Evolutionary conservation across 2,329 filamentous ascomycete genomes (phyloP).

Genomic region (Onygenales sp.): DNA sequence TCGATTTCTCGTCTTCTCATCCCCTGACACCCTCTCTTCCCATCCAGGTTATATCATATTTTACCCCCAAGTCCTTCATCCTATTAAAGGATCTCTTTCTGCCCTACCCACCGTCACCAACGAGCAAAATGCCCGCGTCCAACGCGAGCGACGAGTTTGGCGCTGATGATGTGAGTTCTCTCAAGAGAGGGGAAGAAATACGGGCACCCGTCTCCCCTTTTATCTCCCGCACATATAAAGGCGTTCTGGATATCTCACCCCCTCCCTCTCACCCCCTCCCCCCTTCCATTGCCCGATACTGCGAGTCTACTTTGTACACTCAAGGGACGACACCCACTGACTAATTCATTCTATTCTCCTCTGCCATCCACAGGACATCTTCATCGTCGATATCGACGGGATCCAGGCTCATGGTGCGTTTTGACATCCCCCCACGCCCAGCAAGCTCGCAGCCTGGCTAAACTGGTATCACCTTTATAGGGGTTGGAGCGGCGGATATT

Average conservation of each 20-base stretch:
- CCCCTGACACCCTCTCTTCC: too few species aligned
- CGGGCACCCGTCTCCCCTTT: too few species aligned
- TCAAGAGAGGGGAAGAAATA: not conserved
- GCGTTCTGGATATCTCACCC: too few species aligned
- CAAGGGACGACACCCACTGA: too few species aligned
- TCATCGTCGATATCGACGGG: slow-evolving; percentile 57
- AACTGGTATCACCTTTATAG: slow-evolving; percentile 20
- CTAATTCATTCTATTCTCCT: too few species aligned
- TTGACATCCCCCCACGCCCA: not conserved
- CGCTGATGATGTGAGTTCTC: slow-evolving; percentile 24
- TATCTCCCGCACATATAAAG: too few species aligned
- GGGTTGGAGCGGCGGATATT: slow-evolving; percentile 57
- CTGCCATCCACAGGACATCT: slow-evolving; percentile 30
- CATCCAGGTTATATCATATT: not conserved
- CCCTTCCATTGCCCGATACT: too few species aligned
- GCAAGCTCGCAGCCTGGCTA: not conserved
- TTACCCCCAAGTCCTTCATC: not conserved
- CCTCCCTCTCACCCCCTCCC: too few species aligned
- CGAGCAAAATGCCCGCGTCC: slow-evolving; percentile 41
- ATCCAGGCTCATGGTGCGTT: slow-evolving; percentile 53
- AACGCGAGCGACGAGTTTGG: slow-evolving; percentile 42
- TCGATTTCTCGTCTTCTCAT: too few species aligned
- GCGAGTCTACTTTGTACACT: too few species aligned
- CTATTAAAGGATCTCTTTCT: not conserved
- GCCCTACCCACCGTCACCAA: not conserved